Evolutionary conservation across 176 grass and related monocot genomes (phyloP), one percentile per base, ranked within the genome.

Genomic region (Lolium rigidum): DNA sequence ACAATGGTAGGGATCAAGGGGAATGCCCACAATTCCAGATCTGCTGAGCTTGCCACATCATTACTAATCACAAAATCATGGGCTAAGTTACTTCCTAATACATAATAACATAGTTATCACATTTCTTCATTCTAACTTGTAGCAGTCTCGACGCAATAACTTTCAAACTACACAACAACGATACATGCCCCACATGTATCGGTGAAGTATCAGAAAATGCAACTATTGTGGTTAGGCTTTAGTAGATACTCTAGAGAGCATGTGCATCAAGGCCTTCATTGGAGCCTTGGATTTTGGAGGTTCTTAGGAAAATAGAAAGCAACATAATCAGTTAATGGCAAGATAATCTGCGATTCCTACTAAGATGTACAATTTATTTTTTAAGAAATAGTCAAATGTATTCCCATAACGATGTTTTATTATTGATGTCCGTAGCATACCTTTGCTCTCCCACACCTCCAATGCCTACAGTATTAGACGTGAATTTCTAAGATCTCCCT

Each of bases 351-450:
- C 1, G 9, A 10, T 48, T 11, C 46, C 9, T 48, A 48, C 46
- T 48, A 48, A 48, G 46, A 10, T 10, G 9, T 48, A 48, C 46
- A 48, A 10, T 10, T 48, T 48, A 48, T 48, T 48, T 10, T 48
- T 9, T 35, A 48, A 48, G 1, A 48, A 48, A 48, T 48, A 48
- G 46, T 48, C 31, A 48, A 48, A 48, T 48, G 46, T 48, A 48
- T 48, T 10, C 46, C 46, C 46, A 9, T 48, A 48, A 1, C 28
- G 15, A 38, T 38, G 12, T 10, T 20, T 58, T 17, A 10, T 55
- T 75, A 28, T 77, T 20, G 31, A 57, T 56, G 52, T 57, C 28
- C 9, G 43, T 58, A 78, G 58, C 31, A 78, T n/a, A 78, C 54
- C 9, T 58, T 59, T 21, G 41, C 5, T 59, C 10, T 10, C 52